phyloP scores from a whole-genome alignment of 129 eudicot species.

The sunflower (Helianthus annuus) region DNA sequence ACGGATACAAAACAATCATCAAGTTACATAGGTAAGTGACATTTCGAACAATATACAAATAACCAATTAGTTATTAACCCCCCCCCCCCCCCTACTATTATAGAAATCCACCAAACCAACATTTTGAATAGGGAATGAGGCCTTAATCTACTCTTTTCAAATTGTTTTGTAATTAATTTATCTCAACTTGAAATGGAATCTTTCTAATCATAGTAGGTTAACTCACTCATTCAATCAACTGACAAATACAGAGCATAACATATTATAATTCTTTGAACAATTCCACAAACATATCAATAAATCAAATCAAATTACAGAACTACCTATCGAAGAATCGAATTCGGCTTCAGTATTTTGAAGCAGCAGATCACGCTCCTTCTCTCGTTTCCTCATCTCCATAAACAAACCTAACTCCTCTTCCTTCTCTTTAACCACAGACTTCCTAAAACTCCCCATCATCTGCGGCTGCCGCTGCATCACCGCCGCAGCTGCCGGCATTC shows the following conservation, averaged over 20 bases:
- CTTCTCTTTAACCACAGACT: conserved; percentile 59
- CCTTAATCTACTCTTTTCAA: conserved; percentile 1
- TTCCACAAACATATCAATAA: background rate
- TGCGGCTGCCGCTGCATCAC: conserved; percentile 46
- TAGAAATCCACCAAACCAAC: background rate
- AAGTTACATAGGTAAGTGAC: background rate
- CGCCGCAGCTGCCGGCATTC: conserved; percentile 43
- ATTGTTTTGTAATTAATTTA: background rate
- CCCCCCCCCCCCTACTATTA: background rate
- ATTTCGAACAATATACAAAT: background rate
- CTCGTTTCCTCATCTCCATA: conserved; percentile 79
- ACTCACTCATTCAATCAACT: background rate
- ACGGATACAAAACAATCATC: background rate
- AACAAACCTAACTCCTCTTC: conserved; percentile 89
- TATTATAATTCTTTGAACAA: background rate
- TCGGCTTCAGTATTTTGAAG: conserved; percentile 60
- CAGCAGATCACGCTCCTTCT: conserved; percentile 70
- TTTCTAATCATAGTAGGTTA: conserved; percentile 12
- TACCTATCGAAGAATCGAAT: conserved; percentile 79
- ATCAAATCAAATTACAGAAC: background rate
- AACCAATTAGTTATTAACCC: background rate
- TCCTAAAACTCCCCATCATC: conserved; percentile 53
- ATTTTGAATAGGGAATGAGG: too few species aligned
- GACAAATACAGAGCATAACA: background rate
- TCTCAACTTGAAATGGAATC: conserved; percentile 29